Evolutionary conservation across 2,329 filamentous ascomycete species (phyloP), one percentile per base, ranked within the genome.

Genomic region (Thelonectria blattea): DNA sequence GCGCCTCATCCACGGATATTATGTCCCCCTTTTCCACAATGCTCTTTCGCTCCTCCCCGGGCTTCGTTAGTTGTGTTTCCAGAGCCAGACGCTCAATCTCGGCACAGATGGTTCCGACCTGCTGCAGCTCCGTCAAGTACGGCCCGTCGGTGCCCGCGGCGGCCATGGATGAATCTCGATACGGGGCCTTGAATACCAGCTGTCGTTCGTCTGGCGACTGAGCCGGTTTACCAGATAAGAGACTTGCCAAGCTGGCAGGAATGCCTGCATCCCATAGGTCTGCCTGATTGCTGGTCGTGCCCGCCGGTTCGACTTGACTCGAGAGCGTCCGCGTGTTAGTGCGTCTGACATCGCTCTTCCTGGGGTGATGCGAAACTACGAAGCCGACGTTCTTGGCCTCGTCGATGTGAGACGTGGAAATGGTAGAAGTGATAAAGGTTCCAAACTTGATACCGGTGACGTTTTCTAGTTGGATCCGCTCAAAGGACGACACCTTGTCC

Each of bases 401-500:
- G 65, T 97, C 90, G 65, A 87, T 85, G 71, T 97, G 91, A 0
- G 88, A 82, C 1, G 88, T 80, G 1, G 92, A 92, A 5, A 97
- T 83, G 0, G 92, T 95, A 3, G 90, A 94, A 0, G 93, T 97
- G 71, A 99, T 91, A 71, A 98, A 99, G 0, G 92, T 90, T 18
- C 95, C 95, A 61, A 89, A 86, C 71, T 88, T 88, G 68, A 99
- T 86, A 22, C 84, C 83, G 1, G 85, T 83, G 37, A 99, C 80
- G 58, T 92, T 91, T 18, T 85, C 83, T 8, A 98, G 82, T 59
- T 91, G 88, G 14, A 97, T 88, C 8, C 93, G 85, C 77, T 98
- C 93, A 74, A 97, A 98, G 0, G 91, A 93, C 12, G 90, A 89
- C 1, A 99, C 91, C 73, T 98, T 98, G 78, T 98, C 95, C 8